These are phyloP conservation scores for Sarocladium oryzae DNA, from an alignment of 2,329 filamentous ascomycete genomes.

Conservation along the genomic window DNA sequence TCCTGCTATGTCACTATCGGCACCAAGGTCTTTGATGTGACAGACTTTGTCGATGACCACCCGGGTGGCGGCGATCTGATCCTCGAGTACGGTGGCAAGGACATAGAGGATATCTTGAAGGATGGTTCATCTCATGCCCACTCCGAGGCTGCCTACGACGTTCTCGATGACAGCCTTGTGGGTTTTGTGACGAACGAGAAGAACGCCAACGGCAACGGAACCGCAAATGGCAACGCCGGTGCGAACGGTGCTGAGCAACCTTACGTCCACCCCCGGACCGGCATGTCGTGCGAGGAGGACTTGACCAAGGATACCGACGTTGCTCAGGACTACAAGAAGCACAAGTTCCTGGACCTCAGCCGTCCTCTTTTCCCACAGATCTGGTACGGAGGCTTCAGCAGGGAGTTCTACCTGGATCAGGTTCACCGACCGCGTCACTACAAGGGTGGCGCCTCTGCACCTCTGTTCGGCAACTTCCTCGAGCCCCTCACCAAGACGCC, in stretches of 20 bases:
- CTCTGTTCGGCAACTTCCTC: constrained; percentile 95
- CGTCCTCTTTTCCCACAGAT: constrained; percentile 81
- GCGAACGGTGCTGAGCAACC: constrained; percentile 25
- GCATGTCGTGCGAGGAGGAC: constrained; percentile 85
- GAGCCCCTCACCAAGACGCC: constrained; percentile 93
- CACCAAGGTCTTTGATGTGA: constrained; percentile 89
- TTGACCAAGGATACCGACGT: constrained; percentile 79
- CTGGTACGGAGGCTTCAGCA: constrained; percentile 80
- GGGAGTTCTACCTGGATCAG: constrained; percentile 95
- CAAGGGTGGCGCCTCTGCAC: constrained; percentile 85
- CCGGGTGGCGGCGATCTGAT: constrained; percentile 86
- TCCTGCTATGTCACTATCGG: constrained; percentile 93
- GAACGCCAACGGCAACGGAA: constrained; percentile 26
- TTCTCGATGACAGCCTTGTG: constrained; percentile 79
- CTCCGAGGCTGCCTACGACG: constrained; percentile 90
- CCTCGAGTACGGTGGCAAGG: constrained; percentile 82
- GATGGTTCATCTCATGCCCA: constrained; percentile 80
- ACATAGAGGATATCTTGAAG: constrained; percentile 74
- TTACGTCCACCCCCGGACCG: constrained; percentile 58
- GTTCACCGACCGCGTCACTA: constrained; percentile 95
- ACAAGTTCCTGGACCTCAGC: constrained; percentile 91
- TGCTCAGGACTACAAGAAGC: constrained; percentile 68
- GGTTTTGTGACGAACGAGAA: constrained; percentile 68
- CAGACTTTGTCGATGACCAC: constrained; percentile 82
- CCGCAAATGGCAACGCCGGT: constrained; percentile 15